Base-by-base conservation (phyloP, 768 basidiomycete genomes). In the Lactarius vividus region DNA sequence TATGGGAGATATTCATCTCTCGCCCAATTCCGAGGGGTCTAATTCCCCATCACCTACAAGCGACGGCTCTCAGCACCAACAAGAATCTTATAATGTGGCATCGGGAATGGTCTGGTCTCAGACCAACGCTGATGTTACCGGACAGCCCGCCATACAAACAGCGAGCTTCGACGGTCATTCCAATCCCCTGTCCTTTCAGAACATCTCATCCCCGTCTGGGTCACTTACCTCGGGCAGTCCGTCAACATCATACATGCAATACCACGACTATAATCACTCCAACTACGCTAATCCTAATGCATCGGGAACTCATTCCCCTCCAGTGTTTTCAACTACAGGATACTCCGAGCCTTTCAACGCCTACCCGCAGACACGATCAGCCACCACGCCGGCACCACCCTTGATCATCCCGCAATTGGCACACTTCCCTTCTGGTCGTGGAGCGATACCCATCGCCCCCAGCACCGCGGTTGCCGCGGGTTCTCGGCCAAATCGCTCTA, bases 1-100 rank as follows among this genome's bases (percentile, higher is more conserved):
- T 29, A 84, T 90, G 75, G 86, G 85, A 58, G 85, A 87, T 58
- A 65, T 79, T 31, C 76, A 79, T 74, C 72, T 80, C 44, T 77
- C 77, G 16, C 76, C 77, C 10, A 78, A 76, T 33, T 67, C 71
- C 70, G 33, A 66, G 73, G 58, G 77, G 73, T 68, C 73, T 66
- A 66, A 70, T 64, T 70, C 76, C 63, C 65, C 75, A 61, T 68
- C 76, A 70, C 42, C 67, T 57, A 49, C 69, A 56, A 60, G 69
- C 67, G 59, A 69, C 64, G 59, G 44, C 63, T 72, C 57, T 74
- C 72, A 55, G 65, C 75, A 57, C 16, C 73, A 72, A 23, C 73
- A 72, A 23, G 69, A 74, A 7, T n/a, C 73, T 1, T 70, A 69
- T 35, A 62, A 66, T 44, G 62, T 70, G 61, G 62, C 70, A 13